A percentile compares a stretch with the other conserved stretches of the same genome.
These are phyloP conservation scores for Trichocladium antarcticum DNA, from an alignment of 495 filamentous ascomycete species.

Conservation along the genomic window DNA sequence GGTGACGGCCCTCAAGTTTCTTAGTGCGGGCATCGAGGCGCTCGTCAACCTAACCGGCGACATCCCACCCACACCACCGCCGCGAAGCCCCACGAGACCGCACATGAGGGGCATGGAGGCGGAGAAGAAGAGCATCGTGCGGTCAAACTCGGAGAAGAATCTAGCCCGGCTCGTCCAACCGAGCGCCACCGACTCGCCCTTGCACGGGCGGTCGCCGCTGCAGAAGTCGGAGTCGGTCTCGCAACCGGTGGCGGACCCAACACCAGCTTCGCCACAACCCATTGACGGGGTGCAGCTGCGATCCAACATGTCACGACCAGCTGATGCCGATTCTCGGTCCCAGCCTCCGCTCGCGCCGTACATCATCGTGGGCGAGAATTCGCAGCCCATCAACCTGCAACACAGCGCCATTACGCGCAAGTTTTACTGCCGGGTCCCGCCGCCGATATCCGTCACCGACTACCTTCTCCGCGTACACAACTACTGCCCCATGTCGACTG, in stretches of 20 bases:
- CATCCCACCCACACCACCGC: slow-evolving; percentile 61
- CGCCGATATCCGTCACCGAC: slow-evolving; percentile 67
- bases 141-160: slow-evolving; percentile 42
- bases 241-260: not conserved
- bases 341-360: slow-evolving; percentile 32
- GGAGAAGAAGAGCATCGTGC: slow-evolving; percentile 47
- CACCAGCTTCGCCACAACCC: slow-evolving; percentile 13
- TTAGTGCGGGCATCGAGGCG: slow-evolving; percentile 60
- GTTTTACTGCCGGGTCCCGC: slow-evolving; percentile 81
- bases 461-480: slow-evolving; percentile 79
- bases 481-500: slow-evolving; percentile 93
- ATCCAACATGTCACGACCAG: slow-evolving; percentile 15
- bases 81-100: slow-evolving; percentile 48
- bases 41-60: slow-evolving; percentile 63
- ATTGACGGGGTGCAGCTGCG: slow-evolving; percentile 39
- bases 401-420: slow-evolving; percentile 73
- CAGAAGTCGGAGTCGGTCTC: slow-evolving; percentile 4
- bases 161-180: slow-evolving; percentile 29
- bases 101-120: slow-evolving; percentile 47
- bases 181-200: slow-evolving; percentile 11
- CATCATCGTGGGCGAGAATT: slow-evolving; percentile 48
- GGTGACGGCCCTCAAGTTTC: slow-evolving; percentile 64
- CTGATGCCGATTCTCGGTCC: no score
- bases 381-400: slow-evolving; percentile 54
- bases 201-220: slow-evolving; percentile 12